Percentiles rank a stretch among this genome's conserved stretches.
Evolutionary conservation across 192 early-diverging fungal genomes (phyloP).

Genomic region (Coemansia sp.): DNA sequence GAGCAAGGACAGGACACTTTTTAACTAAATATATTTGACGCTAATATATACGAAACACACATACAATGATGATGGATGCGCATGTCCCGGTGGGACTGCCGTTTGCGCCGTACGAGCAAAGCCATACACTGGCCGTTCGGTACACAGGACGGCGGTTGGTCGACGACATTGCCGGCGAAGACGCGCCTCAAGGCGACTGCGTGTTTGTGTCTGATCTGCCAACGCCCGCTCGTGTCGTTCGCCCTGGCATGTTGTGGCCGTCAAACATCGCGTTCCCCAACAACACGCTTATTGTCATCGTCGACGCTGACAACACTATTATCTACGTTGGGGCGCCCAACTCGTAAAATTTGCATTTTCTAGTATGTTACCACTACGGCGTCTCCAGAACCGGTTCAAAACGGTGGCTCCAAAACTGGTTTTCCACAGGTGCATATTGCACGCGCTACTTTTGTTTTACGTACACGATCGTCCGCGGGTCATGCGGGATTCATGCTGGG

Average conservation of each 20-base stretch:
- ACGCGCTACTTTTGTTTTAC: too few relatives aligned
- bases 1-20: too few relatives aligned
- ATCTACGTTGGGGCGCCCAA: constrained; percentile 28
- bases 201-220: constrained; percentile 46
- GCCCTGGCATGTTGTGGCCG: constrained; percentile 46
- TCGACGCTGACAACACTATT: constrained; percentile 35
- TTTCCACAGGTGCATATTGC: too few relatives aligned
- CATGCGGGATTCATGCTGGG: too few relatives aligned
- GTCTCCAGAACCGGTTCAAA: too few relatives aligned
- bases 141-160: constrained; percentile 37
- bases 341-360: not conserved
- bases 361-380: not conserved
- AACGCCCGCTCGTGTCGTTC: constrained; percentile 30
- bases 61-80: constrained; percentile 42
- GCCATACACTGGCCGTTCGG: constrained; percentile 28
- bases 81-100: constrained; percentile 33
- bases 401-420: too few relatives aligned
- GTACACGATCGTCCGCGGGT: too few relatives aligned
- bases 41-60: not conserved
- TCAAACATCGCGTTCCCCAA: constrained; percentile 32
- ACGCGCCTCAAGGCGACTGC: constrained; percentile 3
- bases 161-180: constrained; percentile 49
- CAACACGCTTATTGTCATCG: constrained; percentile 38
- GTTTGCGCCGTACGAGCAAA: constrained; percentile 37
- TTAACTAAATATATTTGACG: too few relatives aligned